Conservation (phyloP, 1,284 basidiomycete species). For the Cryptococcus jaspeensis region DNA sequence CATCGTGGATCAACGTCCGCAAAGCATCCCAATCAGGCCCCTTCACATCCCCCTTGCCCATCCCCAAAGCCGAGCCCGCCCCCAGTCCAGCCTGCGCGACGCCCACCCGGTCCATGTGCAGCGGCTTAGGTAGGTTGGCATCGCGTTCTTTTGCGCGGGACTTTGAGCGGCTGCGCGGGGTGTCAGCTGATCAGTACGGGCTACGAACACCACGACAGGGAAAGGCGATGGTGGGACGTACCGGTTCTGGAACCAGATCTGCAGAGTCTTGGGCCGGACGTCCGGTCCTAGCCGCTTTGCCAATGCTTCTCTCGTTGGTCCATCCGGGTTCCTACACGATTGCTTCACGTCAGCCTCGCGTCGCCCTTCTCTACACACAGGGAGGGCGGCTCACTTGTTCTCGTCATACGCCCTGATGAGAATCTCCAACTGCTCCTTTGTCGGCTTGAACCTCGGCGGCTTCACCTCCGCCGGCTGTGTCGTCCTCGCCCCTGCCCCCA, state of each 20-base stretch:
- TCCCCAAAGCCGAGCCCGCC: no score
- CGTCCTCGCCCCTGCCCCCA: slow-evolving; percentile 1
- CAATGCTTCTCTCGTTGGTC: slow-evolving; percentile 23
- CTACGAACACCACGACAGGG: background rate
- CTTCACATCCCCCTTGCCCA: background rate
- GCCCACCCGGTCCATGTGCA: no score
- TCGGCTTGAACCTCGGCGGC: slow-evolving; percentile 38
- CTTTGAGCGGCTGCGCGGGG: slow-evolving; percentile 29
- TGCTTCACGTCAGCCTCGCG: background rate
- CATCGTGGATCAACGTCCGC: slow-evolving; percentile 8
- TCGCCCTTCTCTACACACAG: background rate
- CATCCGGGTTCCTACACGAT: slow-evolving; percentile 39
- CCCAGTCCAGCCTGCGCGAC: no score
- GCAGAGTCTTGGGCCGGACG: slow-evolving; percentile 32
- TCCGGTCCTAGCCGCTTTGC: slow-evolving; percentile 30
- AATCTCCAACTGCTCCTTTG: slow-evolving; percentile 34
- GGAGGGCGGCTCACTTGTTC: slow-evolving; percentile 30
- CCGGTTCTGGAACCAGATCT: slow-evolving; percentile 46
- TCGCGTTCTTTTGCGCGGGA: slow-evolving; percentile 36
- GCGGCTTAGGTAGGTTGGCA: slow-evolving; percentile 12
- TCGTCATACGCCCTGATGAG: slow-evolving; percentile 31
- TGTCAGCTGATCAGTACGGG: slow-evolving; percentile 2
- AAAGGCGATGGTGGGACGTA: slow-evolving; percentile 11
- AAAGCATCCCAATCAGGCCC: background rate
- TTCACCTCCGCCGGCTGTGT: slow-evolving; percentile 25